Evolutionary conservation across 2,329 filamentous ascomycete species (phyloP).

Genomic region (Cladosporium sp.): DNA sequence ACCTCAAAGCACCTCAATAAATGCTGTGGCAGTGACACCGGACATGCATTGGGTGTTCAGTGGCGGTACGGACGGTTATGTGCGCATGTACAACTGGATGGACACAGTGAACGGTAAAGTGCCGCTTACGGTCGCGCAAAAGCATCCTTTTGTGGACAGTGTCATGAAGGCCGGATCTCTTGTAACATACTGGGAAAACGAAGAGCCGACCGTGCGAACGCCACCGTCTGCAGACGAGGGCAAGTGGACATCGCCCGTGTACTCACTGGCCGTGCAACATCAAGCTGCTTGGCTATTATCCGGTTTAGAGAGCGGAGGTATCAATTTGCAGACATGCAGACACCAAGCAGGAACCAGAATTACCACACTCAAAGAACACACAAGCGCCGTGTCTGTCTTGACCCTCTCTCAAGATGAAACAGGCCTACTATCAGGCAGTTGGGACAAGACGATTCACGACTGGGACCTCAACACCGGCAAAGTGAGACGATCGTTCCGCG

Average conservation of each 20-base stretch:
- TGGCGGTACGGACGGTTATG: constrained; percentile 91
- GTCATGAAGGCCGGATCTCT: constrained; percentile 93
- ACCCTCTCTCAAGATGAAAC: constrained; percentile 80
- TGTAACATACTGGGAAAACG: constrained; percentile 98
- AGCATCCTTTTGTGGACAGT: constrained; percentile 95
- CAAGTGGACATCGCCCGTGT: constrained; percentile 71
- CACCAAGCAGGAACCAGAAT: constrained; percentile 95
- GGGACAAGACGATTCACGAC: constrained; percentile 92
- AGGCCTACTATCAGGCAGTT: constrained; percentile 86
- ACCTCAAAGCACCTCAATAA: constrained; percentile 92
- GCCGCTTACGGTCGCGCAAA: constrained; percentile 88
- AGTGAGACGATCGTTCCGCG: constrained; percentile 72
- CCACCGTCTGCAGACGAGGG: constrained; percentile 52
- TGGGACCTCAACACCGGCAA: constrained; percentile 92
- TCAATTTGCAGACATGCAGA: constrained; percentile 89
- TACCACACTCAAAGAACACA: constrained; percentile 75
- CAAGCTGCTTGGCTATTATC: constrained; percentile 89
- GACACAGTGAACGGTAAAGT: constrained; percentile 95
- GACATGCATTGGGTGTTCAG: constrained; percentile 95
- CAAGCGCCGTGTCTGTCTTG: constrained; percentile 86
- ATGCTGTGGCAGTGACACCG: constrained; percentile 85
- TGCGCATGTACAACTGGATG: constrained; percentile 93
- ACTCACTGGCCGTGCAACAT: constrained; percentile 88
- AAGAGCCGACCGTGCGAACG: constrained; percentile 57
- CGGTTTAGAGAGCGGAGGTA: constrained; percentile 84